Conservation (phyloP, 1,139 yeast genomes). For the Blastobotrys aristatus region DNA sequence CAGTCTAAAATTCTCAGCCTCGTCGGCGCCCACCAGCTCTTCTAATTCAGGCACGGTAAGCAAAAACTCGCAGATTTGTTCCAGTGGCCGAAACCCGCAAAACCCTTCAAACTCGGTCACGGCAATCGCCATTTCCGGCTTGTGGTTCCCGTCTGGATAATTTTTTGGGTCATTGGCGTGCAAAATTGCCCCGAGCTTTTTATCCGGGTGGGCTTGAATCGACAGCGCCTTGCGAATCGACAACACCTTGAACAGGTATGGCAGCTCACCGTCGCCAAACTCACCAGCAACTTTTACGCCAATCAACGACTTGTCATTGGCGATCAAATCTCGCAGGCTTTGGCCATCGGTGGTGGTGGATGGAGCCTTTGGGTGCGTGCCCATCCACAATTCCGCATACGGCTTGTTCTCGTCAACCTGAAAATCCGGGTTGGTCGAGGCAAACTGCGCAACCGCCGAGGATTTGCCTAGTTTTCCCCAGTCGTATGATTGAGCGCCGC, state of each 20-base stretch:
- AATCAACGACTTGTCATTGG: constrained; percentile 52
- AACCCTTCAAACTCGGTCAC: constrained; percentile 94
- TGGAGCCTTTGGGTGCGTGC: constrained; percentile 92
- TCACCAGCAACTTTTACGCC: constrained; percentile 55
- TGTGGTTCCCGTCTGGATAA: constrained; percentile 97
- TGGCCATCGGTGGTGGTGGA: constrained; percentile 54
- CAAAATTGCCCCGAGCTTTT: constrained; percentile 67
- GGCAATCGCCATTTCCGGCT: constrained; percentile 99
- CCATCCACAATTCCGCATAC: constrained; percentile 81
- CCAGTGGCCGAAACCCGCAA: constrained; percentile 94
- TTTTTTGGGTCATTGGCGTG: constrained; percentile 82
- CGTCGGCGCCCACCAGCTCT: constrained; percentile 60
- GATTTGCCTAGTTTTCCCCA: constrained; percentile 56
- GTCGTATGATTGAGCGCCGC: constrained; percentile 44
- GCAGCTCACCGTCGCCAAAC: constrained; percentile 74
- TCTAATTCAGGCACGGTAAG: constrained; percentile 68
- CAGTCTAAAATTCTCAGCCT: constrained; percentile 47
- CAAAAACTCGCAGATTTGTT: constrained; percentile 64
- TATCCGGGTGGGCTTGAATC: constrained; percentile 98
- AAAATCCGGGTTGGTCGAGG: constrained; percentile 57
- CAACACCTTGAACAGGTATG: constrained; percentile 88
- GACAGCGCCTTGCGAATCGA: constrained; percentile 89
- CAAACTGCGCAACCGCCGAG: constrained; percentile 83
- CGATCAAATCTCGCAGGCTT: constrained; percentile 60
- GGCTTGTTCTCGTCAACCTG: constrained; percentile 63